phyloP scores from a whole-genome alignment of 371 early-diverging fungal species.

The Mycotypha africana region DNA sequence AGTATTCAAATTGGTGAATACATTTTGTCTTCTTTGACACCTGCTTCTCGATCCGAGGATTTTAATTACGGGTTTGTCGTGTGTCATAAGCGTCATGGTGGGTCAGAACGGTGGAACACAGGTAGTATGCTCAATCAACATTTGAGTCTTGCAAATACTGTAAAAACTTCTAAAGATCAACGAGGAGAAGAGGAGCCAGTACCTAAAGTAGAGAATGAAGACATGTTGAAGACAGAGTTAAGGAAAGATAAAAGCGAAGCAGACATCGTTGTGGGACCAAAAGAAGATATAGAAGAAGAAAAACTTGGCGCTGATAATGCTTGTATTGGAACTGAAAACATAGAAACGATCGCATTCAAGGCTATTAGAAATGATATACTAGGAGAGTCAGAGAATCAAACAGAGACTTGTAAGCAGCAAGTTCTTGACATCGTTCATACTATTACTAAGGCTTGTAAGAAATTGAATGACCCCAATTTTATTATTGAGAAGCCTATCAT shows the following conservation, averaged over 20 bases:
- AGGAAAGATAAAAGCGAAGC: not conserved
- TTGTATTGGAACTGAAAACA: not conserved
- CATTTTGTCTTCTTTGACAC: slow-evolving; percentile 40
- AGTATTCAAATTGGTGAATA: slow-evolving; percentile 60
- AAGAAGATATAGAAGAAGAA: not conserved
- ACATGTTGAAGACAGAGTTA: not conserved
- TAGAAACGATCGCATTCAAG: slow-evolving; percentile 25
- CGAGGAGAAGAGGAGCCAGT: slow-evolving; percentile 1
- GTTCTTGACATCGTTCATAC: slow-evolving; percentile 24
- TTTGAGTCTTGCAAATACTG: slow-evolving; percentile 22
- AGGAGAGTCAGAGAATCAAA: slow-evolving; percentile 34
- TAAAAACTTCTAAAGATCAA: too few species aligned
- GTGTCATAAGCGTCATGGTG: slow-evolving; percentile 43
- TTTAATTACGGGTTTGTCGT: slow-evolving; percentile 60
- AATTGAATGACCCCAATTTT: slow-evolving; percentile 15
- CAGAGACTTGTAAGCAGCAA: slow-evolving; percentile 30
- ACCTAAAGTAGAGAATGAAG: not conserved
- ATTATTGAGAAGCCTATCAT: slow-evolving; percentile 32
- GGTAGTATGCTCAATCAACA: slow-evolving; percentile 53
- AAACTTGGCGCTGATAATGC: not conserved
- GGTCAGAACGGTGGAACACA: slow-evolving; percentile 51
- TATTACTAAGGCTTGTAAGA: slow-evolving; percentile 21
- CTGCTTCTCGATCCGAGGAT: slow-evolving; percentile 30
- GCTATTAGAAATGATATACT: slow-evolving; percentile 38
- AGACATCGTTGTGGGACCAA: too few species aligned